Evolutionary conservation across 768 basidiomycete species (phyloP).

Genomic region (Ramaria sp.): DNA sequence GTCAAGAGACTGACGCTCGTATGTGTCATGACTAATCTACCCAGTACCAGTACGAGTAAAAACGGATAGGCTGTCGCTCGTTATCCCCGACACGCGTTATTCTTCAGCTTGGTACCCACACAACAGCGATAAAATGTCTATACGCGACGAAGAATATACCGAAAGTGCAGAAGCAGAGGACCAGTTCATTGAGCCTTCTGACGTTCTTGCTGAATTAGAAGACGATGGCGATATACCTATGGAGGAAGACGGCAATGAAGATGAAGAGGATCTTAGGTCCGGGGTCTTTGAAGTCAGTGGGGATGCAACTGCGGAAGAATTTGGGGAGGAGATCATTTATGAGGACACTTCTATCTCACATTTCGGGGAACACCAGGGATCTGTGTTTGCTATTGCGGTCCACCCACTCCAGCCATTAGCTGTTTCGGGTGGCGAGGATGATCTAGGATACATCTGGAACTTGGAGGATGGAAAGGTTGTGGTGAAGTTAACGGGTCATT

Average conservation of each 20-base stretch:
- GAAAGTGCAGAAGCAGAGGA: conserved; percentile 36
- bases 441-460: conserved; percentile 89
- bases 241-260: neutral
- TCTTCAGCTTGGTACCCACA: neutral
- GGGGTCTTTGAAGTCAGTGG: conserved; percentile 21
- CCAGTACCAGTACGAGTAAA: no score
- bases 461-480: conserved; percentile 71
- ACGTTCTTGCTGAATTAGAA: conserved; percentile 50
- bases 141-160: neutral
- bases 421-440: conserved; percentile 91
- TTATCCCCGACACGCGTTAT: no score
- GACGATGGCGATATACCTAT: conserved; percentile 15
- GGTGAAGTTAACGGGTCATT: conserved; percentile 82
- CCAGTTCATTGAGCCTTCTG: conserved; percentile 54
- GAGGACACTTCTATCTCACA: conserved; percentile 59
- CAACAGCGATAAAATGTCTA: neutral
- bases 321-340: conserved; percentile 20
- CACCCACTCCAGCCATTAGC: conserved; percentile 78
- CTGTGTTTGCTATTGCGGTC: conserved; percentile 75
- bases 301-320: conserved; percentile 20
- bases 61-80: no score
- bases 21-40: neutral
- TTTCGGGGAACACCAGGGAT: conserved; percentile 56
- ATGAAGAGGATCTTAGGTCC: conserved; percentile 8
- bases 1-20: no score